Conservation (phyloP, 2,329 filamentous ascomycete genomes). For the Talaromyces sp. region DNA sequence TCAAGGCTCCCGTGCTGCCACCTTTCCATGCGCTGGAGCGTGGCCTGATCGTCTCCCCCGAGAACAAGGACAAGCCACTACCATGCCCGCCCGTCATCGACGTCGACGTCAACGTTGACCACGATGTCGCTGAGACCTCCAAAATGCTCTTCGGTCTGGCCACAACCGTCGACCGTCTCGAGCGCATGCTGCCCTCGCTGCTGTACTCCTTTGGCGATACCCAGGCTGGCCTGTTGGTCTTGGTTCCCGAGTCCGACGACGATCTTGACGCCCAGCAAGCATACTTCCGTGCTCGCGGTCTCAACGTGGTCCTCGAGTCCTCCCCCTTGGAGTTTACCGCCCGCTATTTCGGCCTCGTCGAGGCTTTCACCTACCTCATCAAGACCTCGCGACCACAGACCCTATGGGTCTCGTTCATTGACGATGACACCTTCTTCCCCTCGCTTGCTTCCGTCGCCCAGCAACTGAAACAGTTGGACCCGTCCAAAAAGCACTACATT, state of each 20-base stretch:
- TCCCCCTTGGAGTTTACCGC: conserved; percentile 37
- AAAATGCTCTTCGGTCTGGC: conserved; percentile 38
- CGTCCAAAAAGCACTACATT: conserved; percentile 38
- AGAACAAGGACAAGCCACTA: conserved; percentile 25
- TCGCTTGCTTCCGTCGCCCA: conserved; percentile 31
- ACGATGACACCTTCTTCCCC: conserved; percentile 41
- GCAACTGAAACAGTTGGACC: conserved; percentile 34
- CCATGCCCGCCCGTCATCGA: conserved; percentile 36
- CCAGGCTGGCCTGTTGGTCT: conserved; percentile 35
- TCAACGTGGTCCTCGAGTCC: conserved; percentile 33
- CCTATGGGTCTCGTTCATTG: conserved; percentile 38
- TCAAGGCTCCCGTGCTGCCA: conserved; percentile 32
- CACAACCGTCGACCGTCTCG: conserved; percentile 38
- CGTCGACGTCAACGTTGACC: conserved; percentile 34
- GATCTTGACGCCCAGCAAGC: conserved; percentile 33
- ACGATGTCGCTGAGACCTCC: conserved; percentile 34
- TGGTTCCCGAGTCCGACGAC: conserved; percentile 36
- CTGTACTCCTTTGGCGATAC: conserved; percentile 38
- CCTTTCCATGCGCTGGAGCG: conserved; percentile 34
- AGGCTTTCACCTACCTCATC: conserved; percentile 34
- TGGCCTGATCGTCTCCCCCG: conserved; percentile 30
- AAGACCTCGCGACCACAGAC: conserved; percentile 33
- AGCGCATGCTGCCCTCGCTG: conserved; percentile 34
- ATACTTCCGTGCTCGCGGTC: conserved; percentile 36
- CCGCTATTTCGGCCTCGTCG: conserved; percentile 38